Conservation (phyloP, 2,329 filamentous ascomycete genomes). For the Myotisia sp. region DNA sequence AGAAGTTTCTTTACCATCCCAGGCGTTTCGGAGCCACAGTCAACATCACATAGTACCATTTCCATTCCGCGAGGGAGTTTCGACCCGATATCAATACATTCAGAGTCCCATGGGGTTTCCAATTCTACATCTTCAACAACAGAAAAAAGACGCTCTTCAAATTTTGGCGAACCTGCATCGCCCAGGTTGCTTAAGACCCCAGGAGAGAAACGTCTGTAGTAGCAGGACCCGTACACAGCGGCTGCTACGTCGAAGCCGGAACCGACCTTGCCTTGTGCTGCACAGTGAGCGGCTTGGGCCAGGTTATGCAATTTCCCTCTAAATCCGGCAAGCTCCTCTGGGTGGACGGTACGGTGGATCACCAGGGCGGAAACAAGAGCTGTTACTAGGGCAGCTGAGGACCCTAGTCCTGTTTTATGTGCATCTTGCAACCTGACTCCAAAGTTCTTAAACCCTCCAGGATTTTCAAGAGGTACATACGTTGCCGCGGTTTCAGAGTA, state of each 20-base stretch:
- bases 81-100: conserved; percentile 56
- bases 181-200: conserved; percentile 53
- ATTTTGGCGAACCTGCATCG: conserved; percentile 51
- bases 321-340: conserved; percentile 34
- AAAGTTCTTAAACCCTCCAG: conserved; percentile 56
- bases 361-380: conserved; percentile 49
- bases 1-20: conserved; percentile 91
- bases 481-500: conserved; percentile 57
- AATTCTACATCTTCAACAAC: conserved; percentile 49
- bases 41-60: conserved; percentile 88
- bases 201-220: conserved; percentile 87
- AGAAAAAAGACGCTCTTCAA: conserved; percentile 48
- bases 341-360: conserved; percentile 30
- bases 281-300: conserved; percentile 83
- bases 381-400: conserved; percentile 86
- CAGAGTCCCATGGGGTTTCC: conserved; percentile 57
- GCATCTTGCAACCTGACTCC: conserved; percentile 59
- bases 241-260: conserved; percentile 91
- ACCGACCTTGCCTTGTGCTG: conserved; percentile 91
- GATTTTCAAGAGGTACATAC: conserved; percentile 20
- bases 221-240: conserved; percentile 80
- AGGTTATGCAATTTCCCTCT: conserved; percentile 69
- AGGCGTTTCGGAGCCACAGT: conserved; percentile 84
- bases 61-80: conserved; percentile 58
- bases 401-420: conserved; percentile 92